Percentiles rank a stretch among this genome's conserved stretches.
Conservation (phyloP, 805 yeast genomes). For the Grigorovia humatica region DNA sequence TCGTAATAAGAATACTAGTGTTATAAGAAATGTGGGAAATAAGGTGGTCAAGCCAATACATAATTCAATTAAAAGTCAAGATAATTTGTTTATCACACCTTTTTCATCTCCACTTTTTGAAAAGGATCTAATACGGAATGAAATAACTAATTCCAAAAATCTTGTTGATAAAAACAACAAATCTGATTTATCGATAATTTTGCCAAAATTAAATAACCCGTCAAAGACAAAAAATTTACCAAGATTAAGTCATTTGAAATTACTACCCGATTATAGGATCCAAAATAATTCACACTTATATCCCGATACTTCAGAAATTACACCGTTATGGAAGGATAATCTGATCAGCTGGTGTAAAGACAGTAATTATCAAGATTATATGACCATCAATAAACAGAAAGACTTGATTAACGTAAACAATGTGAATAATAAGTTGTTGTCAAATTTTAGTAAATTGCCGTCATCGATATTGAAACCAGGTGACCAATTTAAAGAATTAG, state of each 20-base stretch:
- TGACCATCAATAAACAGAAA: slow-evolving; percentile 11
- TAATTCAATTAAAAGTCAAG: background rate
- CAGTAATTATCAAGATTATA: slow-evolving; percentile 23
- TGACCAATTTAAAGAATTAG: slow-evolving; percentile 17
- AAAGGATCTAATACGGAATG: background rate
- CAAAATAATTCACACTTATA: slow-evolving; percentile 25
- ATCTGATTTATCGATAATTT: background rate
- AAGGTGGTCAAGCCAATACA: background rate
- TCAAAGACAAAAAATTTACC: slow-evolving; percentile 12
- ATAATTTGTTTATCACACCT: slow-evolving; percentile 13
- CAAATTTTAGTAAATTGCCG: background rate
- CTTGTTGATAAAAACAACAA: background rate
- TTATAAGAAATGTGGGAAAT: background rate
- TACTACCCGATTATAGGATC: slow-evolving; percentile 22
- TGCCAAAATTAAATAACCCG: background rate
- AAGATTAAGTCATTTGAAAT: slow-evolving; percentile 24
- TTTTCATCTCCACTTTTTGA: slow-evolving; percentile 16
- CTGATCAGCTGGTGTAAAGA: slow-evolving; percentile 27
- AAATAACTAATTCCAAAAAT: background rate
- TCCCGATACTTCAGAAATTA: slow-evolving; percentile 28
- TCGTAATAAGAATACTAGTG: background rate
- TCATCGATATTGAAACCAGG: slow-evolving; percentile 23
- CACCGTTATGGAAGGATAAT: slow-evolving; percentile 26
- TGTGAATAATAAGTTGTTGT: background rate
- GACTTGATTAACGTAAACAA: background rate